Conservation (phyloP, 2,329 filamentous ascomycete species). For the Chrysosporium queenslandicum region DNA sequence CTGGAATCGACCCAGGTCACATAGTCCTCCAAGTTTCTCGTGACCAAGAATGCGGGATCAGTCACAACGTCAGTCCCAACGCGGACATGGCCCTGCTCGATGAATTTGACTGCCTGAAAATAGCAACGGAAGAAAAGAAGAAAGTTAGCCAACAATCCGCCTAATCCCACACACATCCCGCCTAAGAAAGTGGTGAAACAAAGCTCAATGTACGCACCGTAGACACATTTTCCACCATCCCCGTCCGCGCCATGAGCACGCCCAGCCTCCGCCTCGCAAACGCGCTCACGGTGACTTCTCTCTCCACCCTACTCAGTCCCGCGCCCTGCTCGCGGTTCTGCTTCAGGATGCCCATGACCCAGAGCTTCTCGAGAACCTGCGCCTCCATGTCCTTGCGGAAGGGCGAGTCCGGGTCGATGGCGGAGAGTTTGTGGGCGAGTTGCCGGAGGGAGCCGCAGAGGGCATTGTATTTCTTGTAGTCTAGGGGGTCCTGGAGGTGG, state of each 20-base stretch:
- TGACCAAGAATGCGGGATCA: constrained; percentile 81
- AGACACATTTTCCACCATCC: constrained; percentile 86
- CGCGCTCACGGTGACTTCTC: constrained; percentile 76
- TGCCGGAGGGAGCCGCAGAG: constrained; percentile 75
- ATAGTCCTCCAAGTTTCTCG: constrained; percentile 85
- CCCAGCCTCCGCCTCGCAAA: constrained; percentile 76
- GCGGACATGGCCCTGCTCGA: constrained; percentile 88
- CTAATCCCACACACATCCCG: too few species aligned
- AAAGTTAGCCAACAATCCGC: too few species aligned
- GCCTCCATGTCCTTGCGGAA: constrained; percentile 76
- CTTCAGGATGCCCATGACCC: constrained; percentile 79
- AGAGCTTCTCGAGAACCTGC: constrained; percentile 79
- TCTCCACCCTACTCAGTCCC: constrained; percentile 61
- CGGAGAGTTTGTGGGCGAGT: constrained; percentile 76
- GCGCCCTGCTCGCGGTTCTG: constrained; percentile 66
- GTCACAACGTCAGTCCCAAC: constrained; percentile 85
- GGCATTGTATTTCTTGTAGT: constrained; percentile 61
- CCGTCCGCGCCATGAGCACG: constrained; percentile 79
- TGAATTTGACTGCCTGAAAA: constrained; percentile 57
- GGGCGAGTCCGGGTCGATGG: constrained; percentile 64
- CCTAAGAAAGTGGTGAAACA: constrained; percentile 11
- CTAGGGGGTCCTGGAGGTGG: constrained; percentile 78
- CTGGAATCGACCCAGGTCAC: constrained; percentile 92
- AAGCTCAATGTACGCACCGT: constrained; percentile 44
- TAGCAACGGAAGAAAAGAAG: not conserved